Conservation (phyloP, 176 grass and related monocot genomes). For the Tuctoria greenei region DNA sequence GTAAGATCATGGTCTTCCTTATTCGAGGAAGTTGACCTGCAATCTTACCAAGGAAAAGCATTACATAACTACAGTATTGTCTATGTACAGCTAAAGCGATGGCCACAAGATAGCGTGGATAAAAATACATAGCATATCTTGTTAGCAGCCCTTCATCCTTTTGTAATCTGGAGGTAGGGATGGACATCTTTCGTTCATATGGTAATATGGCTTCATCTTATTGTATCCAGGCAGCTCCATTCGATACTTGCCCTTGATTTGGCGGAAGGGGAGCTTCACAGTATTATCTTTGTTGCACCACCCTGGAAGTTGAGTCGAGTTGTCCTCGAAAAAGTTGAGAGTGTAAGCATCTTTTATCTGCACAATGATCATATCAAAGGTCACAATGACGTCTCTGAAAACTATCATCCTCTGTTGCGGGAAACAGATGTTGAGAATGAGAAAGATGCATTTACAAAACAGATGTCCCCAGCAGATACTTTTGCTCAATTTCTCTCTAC, state of each 20-base stretch:
- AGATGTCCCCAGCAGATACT: background rate
- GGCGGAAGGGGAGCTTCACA: slow-evolving; percentile 87
- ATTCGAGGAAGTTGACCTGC: slow-evolving; percentile 27
- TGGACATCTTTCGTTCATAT: slow-evolving; percentile 91
- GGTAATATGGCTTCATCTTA: slow-evolving; percentile 66
- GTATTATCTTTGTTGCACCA: slow-evolving; percentile 93
- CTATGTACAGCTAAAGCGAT: slow-evolving; percentile 40
- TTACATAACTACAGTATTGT: slow-evolving; percentile 22
- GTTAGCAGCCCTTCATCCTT: slow-evolving; percentile 57
- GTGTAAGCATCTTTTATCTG: slow-evolving; percentile 98
- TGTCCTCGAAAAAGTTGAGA: slow-evolving; percentile 84
- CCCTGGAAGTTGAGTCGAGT: slow-evolving; percentile 59
- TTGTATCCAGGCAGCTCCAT: slow-evolving; percentile 97
- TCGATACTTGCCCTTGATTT: slow-evolving; percentile 87
- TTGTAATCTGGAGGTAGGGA: slow-evolving; percentile 78
- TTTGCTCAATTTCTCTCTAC: background rate
- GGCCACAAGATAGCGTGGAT: slow-evolving; percentile 12
- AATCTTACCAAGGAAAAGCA: slow-evolving; percentile 4
- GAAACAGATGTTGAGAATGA: background rate
- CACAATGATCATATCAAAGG: slow-evolving; percentile 6
- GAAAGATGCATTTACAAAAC: background rate
- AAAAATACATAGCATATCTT: slow-evolving; percentile 25
- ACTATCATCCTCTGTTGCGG: background rate
- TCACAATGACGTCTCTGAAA: background rate
- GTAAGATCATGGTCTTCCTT: slow-evolving; percentile 23